phyloP scores from a whole-genome alignment of 768 basidiomycete species.

The Pleurotus eryngii region DNA sequence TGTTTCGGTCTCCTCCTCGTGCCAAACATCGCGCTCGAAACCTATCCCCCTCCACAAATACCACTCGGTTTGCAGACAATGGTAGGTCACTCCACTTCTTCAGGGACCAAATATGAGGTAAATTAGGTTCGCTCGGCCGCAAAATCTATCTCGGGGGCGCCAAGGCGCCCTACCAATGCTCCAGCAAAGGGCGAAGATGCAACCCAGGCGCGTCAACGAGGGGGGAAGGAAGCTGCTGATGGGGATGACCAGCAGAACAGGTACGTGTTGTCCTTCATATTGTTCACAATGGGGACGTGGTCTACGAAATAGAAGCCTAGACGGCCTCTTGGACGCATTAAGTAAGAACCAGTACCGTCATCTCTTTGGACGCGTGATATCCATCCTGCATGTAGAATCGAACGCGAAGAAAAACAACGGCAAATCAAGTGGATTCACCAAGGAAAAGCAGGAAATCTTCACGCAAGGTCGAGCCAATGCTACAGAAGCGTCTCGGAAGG shows the following conservation, averaged over 20 bases:
- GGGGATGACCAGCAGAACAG: neutral
- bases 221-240: neutral
- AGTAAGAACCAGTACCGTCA: too few relatives aligned
- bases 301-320: neutral
- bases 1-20: neutral
- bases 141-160: neutral
- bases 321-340: neutral
- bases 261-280: neutral
- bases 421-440: neutral
- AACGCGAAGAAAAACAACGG: neutral
- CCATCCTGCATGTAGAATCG: neutral
- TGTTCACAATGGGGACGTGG: neutral
- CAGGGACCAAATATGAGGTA: too few relatives aligned
- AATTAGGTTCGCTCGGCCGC: neutral
- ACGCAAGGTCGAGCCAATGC: neutral
- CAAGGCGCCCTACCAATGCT: neutral
- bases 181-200: neutral
- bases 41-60: too few relatives aligned
- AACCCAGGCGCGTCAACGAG: too few relatives aligned
- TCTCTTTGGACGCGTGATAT: too few relatives aligned
- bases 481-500: neutral
- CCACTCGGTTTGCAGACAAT: too few relatives aligned
- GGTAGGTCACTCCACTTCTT: too few relatives aligned
- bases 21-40: neutral
- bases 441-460: slow-evolving; percentile 1